Evolutionary conservation across 768 basidiomycete genomes (phyloP), one percentile per base, ranked within the genome.

Genomic region (Russula sp.): DNA sequence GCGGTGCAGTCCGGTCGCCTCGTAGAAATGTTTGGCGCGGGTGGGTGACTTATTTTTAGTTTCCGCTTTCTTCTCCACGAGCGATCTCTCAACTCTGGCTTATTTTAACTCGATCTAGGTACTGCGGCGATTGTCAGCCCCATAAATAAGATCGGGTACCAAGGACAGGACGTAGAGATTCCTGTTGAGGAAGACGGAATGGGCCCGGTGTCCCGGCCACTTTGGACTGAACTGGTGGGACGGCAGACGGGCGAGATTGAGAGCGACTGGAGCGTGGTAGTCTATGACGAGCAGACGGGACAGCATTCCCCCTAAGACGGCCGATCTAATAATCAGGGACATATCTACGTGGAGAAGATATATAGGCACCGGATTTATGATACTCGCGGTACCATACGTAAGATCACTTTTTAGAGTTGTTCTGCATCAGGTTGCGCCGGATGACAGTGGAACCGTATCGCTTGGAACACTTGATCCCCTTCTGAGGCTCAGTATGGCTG

Each of bases 241-340:
- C 74, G 79, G 40, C 79, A 80, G 70, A 73, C 74, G 55, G 79
- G 79, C n/a, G 71, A 72, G 61, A 74, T 77, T 49, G 72, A 73
- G 50, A 77, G 77, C 55, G 74, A 76, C 53, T 80, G 79, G 79
- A 75, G 73, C 61, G 75, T 77, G 20, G 66, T 76, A n/a, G 74
- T 73, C 31, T 18, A 39, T 39, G 61, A 68, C 16, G 54, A 56
- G 48, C 10, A 40, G 31, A 10, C 32, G 10, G 22, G 20, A 13
- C 51, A 16, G 35, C 27, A 22, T 11, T 27, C 39, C 54, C 18
- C 10, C 31, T 18, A 20, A 49, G 16, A 11, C 44, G 37, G 20
- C n/a, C 4, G 27, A 45, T 27, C 32, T 37, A 39, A 35, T 44
- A 16, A 6, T 34, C 13, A 6, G 40, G 35, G 20, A 20, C 27